phyloP scores from a whole-genome alignment of 345 rosid species.

The Eucalyptus polybractea region DNA sequence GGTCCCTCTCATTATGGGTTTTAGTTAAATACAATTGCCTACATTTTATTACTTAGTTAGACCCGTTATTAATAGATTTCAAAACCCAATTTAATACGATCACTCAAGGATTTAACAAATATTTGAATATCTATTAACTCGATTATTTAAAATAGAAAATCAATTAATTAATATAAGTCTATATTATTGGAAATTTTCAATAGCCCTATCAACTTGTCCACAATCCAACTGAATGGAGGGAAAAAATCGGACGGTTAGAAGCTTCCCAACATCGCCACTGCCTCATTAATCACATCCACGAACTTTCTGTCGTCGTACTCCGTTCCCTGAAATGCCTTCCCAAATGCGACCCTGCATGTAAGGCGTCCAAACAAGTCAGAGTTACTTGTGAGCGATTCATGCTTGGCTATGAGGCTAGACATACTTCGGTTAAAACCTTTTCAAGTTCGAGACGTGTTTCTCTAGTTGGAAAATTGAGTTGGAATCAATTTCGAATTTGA shows the following conservation, averaged over 20 bases:
- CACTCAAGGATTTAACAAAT: too few relatives aligned
- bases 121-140: too few relatives aligned
- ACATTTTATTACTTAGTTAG: too few relatives aligned
- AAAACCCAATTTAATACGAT: too few relatives aligned
- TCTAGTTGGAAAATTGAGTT: background rate
- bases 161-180: too few relatives aligned
- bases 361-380: background rate
- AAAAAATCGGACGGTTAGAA: slow-evolving; percentile 1
- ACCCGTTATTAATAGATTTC: too few relatives aligned
- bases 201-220: background rate
- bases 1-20: accelerated
- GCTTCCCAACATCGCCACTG: background rate
- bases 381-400: background rate
- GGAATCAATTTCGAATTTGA: background rate
- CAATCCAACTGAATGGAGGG: background rate
- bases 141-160: too few relatives aligned
- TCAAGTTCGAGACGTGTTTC: background rate
- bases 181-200: too few relatives aligned
- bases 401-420: background rate
- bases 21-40: too few relatives aligned
- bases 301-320: background rate
- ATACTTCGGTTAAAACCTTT: background rate
- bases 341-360: slow-evolving; percentile 4
- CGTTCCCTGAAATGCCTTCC: slow-evolving; percentile 6
- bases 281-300: background rate